phyloP scores from a whole-genome alignment of 495 filamentous ascomycete species.

The Penicillium nucicola region DNA sequence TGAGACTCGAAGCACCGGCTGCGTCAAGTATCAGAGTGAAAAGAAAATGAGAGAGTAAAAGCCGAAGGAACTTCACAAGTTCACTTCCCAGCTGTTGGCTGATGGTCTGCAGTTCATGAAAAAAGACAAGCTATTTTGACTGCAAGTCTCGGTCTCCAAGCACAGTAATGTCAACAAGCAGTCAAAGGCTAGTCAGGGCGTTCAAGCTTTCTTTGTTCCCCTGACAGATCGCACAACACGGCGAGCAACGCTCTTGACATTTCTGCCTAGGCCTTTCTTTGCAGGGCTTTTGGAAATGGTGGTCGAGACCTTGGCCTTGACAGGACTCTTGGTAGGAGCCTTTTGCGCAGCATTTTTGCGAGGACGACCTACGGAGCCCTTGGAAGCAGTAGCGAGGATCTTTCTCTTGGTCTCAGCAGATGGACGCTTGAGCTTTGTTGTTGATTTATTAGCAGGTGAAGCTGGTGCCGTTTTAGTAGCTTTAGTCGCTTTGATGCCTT shows the following conservation, averaged over 20 bases:
- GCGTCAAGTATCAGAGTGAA: not conserved
- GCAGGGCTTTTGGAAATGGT: conserved; percentile 8
- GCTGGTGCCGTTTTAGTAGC: conserved; percentile 15
- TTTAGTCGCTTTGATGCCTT: not conserved
- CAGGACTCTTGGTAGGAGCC: conserved; percentile 13
- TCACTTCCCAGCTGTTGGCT: not conserved
- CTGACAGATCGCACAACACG: conserved; percentile 16
- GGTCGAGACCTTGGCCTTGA: conserved; percentile 9
- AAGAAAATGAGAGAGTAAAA: not conserved
- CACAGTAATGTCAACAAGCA: not conserved
- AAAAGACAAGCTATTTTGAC: not conserved
- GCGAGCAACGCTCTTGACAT: conserved; percentile 16
- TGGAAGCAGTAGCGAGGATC: conserved; percentile 25
- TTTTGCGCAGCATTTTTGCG: conserved; percentile 8
- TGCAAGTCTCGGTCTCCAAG: not conserved
- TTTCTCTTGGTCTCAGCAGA: conserved; percentile 35
- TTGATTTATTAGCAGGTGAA: conserved; percentile 13
- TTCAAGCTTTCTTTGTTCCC: conserved; percentile 11
- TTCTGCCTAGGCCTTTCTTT: conserved; percentile 7
- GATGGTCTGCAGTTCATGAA: not conserved
- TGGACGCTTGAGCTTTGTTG: conserved; percentile 28
- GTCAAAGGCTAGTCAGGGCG: not conserved
- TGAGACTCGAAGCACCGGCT: not conserved
- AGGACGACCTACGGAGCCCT: conserved; percentile 19
- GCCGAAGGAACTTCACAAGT: not conserved